These are phyloP conservation scores for Neobulgaria alba DNA, from an alignment of 2,329 filamentous ascomycete species.

Conservation along the genomic window DNA sequence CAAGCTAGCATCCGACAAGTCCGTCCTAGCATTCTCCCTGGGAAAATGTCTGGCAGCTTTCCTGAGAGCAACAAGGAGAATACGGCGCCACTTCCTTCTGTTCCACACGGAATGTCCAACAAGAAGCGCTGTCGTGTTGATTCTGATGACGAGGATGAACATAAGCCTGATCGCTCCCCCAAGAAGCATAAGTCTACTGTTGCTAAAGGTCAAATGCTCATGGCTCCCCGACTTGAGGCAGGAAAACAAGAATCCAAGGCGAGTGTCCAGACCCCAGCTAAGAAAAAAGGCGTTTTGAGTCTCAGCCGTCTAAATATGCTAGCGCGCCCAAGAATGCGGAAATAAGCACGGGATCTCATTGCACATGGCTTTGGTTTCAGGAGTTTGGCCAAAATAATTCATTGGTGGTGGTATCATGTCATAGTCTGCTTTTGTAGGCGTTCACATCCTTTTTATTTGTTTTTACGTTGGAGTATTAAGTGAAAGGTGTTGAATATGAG, in stretches of 20 bases:
- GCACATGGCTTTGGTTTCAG: no score
- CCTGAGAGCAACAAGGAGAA: slow-evolving; percentile 50
- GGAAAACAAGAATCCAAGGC: slow-evolving; percentile 30
- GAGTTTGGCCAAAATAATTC: no score
- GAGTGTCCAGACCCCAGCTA: slow-evolving; percentile 30
- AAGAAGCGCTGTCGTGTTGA: slow-evolving; percentile 56
- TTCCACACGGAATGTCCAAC: slow-evolving; percentile 54
- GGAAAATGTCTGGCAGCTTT: slow-evolving; percentile 48
- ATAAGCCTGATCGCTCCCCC: slow-evolving; percentile 39
- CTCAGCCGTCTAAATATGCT: slow-evolving; percentile 54
- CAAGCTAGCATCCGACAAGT: slow-evolving; percentile 54
- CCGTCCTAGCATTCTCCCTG: slow-evolving; percentile 40
- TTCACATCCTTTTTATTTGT: no score
- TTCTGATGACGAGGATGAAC: slow-evolving; percentile 47
- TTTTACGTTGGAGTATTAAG: not conserved
- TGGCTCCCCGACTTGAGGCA: slow-evolving; percentile 24
- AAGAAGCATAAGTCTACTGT: slow-evolving; percentile 46
- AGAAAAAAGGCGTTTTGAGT: slow-evolving; percentile 45
- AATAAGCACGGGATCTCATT: slow-evolving; percentile 29
- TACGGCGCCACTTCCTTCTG: slow-evolving; percentile 32
- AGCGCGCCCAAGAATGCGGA: slow-evolving; percentile 49
- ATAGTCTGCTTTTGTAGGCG: no score
- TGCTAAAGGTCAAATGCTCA: slow-evolving; percentile 22
- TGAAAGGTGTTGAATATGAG: not conserved
- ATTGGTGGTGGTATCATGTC: no score